Conservation (phyloP, 179 eudicot species). For the Nepenthes alata region DNA sequence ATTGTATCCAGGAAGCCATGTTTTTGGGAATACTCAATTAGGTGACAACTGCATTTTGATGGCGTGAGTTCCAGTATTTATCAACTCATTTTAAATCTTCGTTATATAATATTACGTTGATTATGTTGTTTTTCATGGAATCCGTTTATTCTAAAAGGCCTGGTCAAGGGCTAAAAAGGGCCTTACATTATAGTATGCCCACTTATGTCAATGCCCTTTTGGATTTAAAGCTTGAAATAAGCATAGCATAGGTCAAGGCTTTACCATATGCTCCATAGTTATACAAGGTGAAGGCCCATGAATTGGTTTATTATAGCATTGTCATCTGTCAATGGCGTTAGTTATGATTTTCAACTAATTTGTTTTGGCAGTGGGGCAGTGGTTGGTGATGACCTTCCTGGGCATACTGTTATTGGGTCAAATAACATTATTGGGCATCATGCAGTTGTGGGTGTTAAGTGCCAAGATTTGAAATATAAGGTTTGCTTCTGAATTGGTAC, state of each 20-base stretch:
- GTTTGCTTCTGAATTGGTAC: conserved; percentile 17
- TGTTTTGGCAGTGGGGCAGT: conserved; percentile 58
- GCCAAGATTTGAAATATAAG: conserved; percentile 96
- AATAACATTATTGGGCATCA: conserved; percentile 84
- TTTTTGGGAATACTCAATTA: conserved; percentile 65
- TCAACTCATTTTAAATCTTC: not conserved
- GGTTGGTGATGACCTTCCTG: conserved; percentile 91
- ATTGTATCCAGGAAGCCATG: conserved; percentile 77
- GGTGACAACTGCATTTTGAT: conserved; percentile 74
- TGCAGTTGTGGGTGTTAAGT: conserved; percentile 82
- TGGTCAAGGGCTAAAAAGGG: too few relatives aligned
- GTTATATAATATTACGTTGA: not conserved
- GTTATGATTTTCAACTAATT: not conserved
- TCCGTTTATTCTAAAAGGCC: too few relatives aligned
- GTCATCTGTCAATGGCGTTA: not conserved
- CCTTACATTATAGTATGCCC: too few relatives aligned
- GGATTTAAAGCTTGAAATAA: too few relatives aligned
- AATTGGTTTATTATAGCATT: too few relatives aligned
- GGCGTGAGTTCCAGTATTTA: conserved; percentile 35
- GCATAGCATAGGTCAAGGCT: too few relatives aligned
- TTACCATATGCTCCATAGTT: too few relatives aligned
- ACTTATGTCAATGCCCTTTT: too few relatives aligned
- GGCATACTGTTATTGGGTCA: conserved; percentile 59
- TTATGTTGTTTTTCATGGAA: too few relatives aligned
- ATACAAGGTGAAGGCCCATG: too few relatives aligned